phyloP scores from a whole-genome alignment of 805 yeast genomes.

The Kazachstania taianensis region DNA sequence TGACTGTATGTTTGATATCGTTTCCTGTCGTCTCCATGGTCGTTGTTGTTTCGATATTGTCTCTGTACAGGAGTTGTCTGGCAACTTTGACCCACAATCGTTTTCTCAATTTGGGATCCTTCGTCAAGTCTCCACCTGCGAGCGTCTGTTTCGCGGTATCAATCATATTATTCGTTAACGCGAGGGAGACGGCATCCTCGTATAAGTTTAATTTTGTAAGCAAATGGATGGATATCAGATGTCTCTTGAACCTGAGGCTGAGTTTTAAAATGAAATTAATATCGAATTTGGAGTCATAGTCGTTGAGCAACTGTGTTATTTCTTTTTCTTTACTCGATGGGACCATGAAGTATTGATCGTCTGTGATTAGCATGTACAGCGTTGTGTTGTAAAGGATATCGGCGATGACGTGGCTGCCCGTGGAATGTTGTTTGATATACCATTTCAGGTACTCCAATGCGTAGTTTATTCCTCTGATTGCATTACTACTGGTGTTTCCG shows the following conservation, averaged over 20 bases:
- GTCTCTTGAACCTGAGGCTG: constrained; percentile 49
- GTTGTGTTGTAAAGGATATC: constrained; percentile 56
- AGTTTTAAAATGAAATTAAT: constrained; percentile 65
- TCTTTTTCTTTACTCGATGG: constrained; percentile 29
- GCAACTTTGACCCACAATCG: constrained; percentile 62
- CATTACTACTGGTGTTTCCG: constrained; percentile 28
- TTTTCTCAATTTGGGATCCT: constrained; percentile 46
- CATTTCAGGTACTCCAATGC: constrained; percentile 55
- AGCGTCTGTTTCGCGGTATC: constrained; percentile 16
- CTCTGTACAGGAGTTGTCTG: constrained; percentile 21
- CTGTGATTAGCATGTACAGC: constrained; percentile 52
- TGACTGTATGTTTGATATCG: constrained; percentile 28
- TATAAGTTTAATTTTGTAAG: constrained; percentile 56
- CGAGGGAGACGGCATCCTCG: constrained; percentile 74
- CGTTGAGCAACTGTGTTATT: constrained; percentile 42
- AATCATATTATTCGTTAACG: constrained; percentile 45
- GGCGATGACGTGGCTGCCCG: too few species aligned
- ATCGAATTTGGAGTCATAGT: constrained; percentile 36
- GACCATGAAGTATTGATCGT: constrained; percentile 17
- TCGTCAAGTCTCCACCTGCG: constrained; percentile 31
- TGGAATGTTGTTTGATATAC: constrained; percentile 38
- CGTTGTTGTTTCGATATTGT: constrained; percentile 5
- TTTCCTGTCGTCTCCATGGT: too few species aligned
- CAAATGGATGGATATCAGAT: constrained; percentile 62
- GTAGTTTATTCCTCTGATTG: constrained; percentile 36